Conservation (phyloP, 1,139 yeast species). For the Yamadazyma kanchanaburiensis region DNA sequence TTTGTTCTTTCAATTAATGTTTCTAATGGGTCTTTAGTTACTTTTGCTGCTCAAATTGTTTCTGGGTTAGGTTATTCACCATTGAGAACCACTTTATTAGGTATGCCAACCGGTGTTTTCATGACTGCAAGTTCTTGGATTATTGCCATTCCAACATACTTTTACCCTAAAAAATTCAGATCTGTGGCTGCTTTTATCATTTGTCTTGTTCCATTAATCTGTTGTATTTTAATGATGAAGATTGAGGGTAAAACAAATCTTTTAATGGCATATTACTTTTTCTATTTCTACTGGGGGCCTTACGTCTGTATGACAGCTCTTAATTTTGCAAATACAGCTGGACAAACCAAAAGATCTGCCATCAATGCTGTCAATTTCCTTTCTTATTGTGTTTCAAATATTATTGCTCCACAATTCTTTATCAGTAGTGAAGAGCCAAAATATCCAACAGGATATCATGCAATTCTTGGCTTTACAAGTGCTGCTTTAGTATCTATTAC, state of each 20-base stretch:
- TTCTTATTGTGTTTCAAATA: conserved; percentile 22
- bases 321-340: conserved; percentile 22
- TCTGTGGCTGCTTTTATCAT: conserved; percentile 13
- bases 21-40: conserved; percentile 39
- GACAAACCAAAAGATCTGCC: conserved; percentile 22
- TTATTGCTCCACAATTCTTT: conserved; percentile 26
- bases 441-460: conserved; percentile 22
- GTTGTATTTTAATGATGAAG: conserved; percentile 32
- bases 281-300: conserved; percentile 20
- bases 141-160: conserved; percentile 12
- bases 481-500: conserved; percentile 11
- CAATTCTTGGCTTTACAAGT: conserved; percentile 15
- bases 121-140: conserved; percentile 12
- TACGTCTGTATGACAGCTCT: conserved; percentile 21
- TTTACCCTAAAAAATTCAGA: conserved; percentile 14
- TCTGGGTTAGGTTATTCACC: conserved; percentile 23
- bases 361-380: conserved; percentile 22
- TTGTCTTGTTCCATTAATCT: conserved; percentile 36
- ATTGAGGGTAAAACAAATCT: conserved; percentile 13
- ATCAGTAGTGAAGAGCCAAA: conserved; percentile 19
- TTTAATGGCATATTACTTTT: conserved; percentile 25
- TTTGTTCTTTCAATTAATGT: conserved; percentile 39
- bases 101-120: conserved; percentile 49
- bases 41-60: conserved; percentile 44
- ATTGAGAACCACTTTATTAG: conserved; percentile 47